A percentile compares a stretch with the other conserved stretches of the same genome.
phyloP scores from a whole-genome alignment of 192 early-diverging fungal genomes.

The Mortierella alpina region DNA sequence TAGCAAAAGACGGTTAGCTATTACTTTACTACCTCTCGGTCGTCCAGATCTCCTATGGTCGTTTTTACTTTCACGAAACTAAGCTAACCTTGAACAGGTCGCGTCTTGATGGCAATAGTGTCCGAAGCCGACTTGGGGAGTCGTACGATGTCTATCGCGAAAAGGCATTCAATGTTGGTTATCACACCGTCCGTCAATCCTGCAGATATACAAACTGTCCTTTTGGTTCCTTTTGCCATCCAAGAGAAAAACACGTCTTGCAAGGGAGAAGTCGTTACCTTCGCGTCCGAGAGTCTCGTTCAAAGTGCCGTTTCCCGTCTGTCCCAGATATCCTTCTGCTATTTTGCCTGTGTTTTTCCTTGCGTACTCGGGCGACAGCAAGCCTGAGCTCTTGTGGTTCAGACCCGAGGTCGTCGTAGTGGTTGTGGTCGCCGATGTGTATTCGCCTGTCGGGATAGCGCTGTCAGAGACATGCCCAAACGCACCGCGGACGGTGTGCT shows the following conservation, averaged over 20 bases:
- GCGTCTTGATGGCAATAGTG: conserved; percentile 49
- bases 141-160: conserved; percentile 27
- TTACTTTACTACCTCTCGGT: background rate
- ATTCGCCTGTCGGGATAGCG: conserved; percentile 7
- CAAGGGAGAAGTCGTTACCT: conserved; percentile 8
- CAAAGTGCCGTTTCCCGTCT: conserved; percentile 1
- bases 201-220: too few species aligned
- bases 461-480: conserved; percentile 25
- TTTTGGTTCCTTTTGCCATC: too few species aligned
- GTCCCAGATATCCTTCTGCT: conserved; percentile 20
- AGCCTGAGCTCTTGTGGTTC: background rate
- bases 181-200: background rate
- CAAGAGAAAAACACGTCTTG: background rate
- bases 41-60: background rate
- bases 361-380: background rate
- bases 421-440: background rate
- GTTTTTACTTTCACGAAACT: background rate
- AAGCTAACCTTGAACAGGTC: conserved; percentile 29
- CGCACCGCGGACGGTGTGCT: conserved; percentile 3
- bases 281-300: conserved; percentile 44
- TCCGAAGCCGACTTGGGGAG: conserved; percentile 24
- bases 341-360: conserved; percentile 20
- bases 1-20: background rate
- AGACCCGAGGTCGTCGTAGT: background rate
- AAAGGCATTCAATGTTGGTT: background rate